Evolutionary conservation across 768 basidiomycete genomes (phyloP).

Genomic region (Coprinopsis strossmayeri): DNA sequence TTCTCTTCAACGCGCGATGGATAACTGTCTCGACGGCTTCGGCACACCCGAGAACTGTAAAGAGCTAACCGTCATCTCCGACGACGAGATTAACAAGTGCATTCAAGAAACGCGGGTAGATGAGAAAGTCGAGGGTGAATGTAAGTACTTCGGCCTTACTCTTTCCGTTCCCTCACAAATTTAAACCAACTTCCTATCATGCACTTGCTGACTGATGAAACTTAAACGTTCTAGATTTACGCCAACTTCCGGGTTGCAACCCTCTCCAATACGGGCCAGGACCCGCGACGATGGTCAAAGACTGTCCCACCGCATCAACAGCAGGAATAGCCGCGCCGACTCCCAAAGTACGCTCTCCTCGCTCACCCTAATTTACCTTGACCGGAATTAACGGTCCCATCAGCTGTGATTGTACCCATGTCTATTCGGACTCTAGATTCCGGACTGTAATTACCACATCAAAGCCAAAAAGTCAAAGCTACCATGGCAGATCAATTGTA

Average conservation of each 20-base stretch:
- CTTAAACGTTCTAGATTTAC: neutral
- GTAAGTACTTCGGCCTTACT: neutral
- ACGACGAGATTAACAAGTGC: constrained; percentile 6
- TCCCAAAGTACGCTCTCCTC: no score
- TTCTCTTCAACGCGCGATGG: constrained; percentile 11
- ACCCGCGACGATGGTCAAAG: neutral
- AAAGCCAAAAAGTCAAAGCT: no score
- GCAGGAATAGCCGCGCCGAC: no score
- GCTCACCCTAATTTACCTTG: no score
- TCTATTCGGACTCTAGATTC: no score
- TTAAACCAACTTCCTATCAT: no score
- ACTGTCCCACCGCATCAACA: constrained; percentile 2
- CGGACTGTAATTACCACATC: no score
- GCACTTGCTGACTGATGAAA: no score
- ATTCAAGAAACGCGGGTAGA: constrained; percentile 1
- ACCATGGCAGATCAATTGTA: no score
- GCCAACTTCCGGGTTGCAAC: constrained; percentile 7
- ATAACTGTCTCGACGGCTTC: constrained; percentile 1
- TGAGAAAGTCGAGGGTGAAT: constrained; percentile 5
- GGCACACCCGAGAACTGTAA: constrained; percentile 2
- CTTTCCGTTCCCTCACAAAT: no score
- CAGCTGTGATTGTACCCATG: no score
- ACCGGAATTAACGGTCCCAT: no score
- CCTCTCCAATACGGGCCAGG: constrained; percentile 7
- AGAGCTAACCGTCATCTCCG: constrained; percentile 5